These are phyloP conservation scores for Corynespora cassiicola DNA, from an alignment of 2,329 filamentous ascomycete species.

Conservation along the genomic window DNA sequence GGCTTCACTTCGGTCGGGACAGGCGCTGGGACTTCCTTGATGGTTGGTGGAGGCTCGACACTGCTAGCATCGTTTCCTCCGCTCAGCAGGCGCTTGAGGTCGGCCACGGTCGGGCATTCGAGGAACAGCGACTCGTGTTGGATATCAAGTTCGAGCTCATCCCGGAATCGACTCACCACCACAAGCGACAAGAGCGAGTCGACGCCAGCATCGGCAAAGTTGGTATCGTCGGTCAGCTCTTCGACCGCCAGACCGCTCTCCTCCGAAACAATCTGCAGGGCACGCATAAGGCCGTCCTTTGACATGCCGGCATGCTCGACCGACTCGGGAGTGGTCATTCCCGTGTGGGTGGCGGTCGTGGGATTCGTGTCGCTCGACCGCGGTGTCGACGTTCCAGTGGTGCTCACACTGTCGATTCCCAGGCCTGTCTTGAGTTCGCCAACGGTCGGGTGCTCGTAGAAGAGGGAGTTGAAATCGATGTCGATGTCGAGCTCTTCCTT, in stretches of 20 bases:
- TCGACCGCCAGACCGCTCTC: conserved; percentile 19
- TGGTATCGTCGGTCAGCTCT: conserved; percentile 20
- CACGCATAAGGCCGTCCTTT: conserved; percentile 36
- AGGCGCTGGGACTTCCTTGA: no score
- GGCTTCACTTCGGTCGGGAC: no score
- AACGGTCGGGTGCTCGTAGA: conserved; percentile 62
- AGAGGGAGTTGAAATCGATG: conserved; percentile 40
- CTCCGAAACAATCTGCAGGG: conserved; percentile 14
- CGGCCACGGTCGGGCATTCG: conserved; percentile 63
- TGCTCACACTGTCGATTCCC: conserved; percentile 26
- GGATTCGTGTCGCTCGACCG: conserved; percentile 22
- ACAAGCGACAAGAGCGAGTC: conserved; percentile 40
- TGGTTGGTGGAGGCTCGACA: not conserved
- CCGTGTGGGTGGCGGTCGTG: conserved; percentile 15
- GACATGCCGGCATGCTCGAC: not conserved
- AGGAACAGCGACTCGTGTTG: conserved; percentile 28
- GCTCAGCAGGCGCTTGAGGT: conserved; percentile 66
- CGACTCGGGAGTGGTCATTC: conserved; percentile 1
- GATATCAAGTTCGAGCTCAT: conserved; percentile 22
- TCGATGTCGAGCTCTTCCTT: conserved; percentile 32
- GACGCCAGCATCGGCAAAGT: conserved; percentile 39
- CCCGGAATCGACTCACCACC: conserved; percentile 18
- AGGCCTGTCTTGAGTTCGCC: conserved; percentile 56
- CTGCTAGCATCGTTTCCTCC: conserved; percentile 29
- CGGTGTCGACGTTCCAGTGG: conserved; percentile 13